Evolutionary conservation across 73 alveolate genomes (phyloP).

Genomic region (Paramecium biaurelia): DNA sequence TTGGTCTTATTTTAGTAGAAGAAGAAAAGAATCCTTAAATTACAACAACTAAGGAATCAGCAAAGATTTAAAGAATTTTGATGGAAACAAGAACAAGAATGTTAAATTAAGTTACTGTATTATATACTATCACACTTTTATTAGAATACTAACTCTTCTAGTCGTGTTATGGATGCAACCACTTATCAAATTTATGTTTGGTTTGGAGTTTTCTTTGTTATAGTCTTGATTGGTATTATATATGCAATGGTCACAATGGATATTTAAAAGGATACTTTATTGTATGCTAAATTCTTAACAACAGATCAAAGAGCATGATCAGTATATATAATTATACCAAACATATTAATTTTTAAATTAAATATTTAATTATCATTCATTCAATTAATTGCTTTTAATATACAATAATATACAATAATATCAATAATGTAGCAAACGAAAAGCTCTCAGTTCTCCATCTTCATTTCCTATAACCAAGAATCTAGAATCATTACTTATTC

Average conservation of each 20-base stretch:
- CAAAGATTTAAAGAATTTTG: constrained; percentile 19
- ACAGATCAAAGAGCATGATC: constrained; percentile 28
- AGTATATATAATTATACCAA: background rate
- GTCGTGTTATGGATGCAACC: background rate
- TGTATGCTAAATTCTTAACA: constrained; percentile 49
- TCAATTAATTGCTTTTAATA: background rate
- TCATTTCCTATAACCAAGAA: constrained; percentile 45
- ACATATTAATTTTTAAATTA: background rate
- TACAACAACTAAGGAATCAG: constrained; percentile 32
- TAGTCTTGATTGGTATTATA: background rate
- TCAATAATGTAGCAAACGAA: constrained; percentile 42
- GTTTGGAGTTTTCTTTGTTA: constrained; percentile 47
- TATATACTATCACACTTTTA: background rate
- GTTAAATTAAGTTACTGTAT: constrained; percentile 27
- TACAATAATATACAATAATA: background rate
- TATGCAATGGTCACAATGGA: constrained; percentile 47
- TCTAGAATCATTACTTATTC: constrained; percentile 28
- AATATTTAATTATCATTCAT: background rate
- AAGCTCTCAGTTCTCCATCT: constrained; percentile 27
- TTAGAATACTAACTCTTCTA: background rate
- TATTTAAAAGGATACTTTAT: constrained; percentile 41
- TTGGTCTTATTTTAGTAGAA: constrained; percentile 14
- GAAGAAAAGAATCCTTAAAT: constrained; percentile 21
- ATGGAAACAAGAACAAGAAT: constrained; percentile 52
- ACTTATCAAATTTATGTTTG: constrained; percentile 45